phyloP scores from a whole-genome alignment of 1,284 basidiomycete species.

The Neolentinus lepideus region DNA sequence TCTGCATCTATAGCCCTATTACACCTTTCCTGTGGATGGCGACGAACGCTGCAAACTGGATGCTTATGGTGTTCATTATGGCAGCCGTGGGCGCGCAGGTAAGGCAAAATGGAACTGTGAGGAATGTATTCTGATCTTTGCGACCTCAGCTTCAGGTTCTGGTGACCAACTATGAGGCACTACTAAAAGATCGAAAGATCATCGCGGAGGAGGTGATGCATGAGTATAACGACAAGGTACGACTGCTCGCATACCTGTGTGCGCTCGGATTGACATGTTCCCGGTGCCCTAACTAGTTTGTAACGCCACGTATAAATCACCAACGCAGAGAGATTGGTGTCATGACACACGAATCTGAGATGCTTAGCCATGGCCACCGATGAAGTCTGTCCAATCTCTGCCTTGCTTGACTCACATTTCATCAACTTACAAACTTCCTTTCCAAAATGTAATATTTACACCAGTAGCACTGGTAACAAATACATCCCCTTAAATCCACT shows the following conservation, averaged over 20 bases:
- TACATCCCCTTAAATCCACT: not conserved
- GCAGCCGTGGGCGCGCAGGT: slow-evolving; percentile 57
- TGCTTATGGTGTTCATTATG: slow-evolving; percentile 62
- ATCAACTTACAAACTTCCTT: not conserved
- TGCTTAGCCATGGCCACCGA: slow-evolving; percentile 30
- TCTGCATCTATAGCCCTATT: slow-evolving; percentile 71
- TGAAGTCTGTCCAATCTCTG: not conserved
- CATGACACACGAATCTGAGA: slow-evolving; percentile 81
- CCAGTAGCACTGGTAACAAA: not conserved
- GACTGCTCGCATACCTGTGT: slow-evolving; percentile 11
- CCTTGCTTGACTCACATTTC: not conserved
- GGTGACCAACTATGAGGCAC: slow-evolving; percentile 47
- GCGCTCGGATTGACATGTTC: slow-evolving; percentile 5
- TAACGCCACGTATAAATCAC: slow-evolving; percentile 72
- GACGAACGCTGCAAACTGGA: slow-evolving; percentile 67
- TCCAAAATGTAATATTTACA: not conserved
- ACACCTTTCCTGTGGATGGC: slow-evolving; percentile 69
- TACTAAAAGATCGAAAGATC: slow-evolving; percentile 71
- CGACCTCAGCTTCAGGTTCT: slow-evolving; percentile 39
- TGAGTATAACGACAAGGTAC: slow-evolving; percentile 77
- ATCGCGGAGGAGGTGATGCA: slow-evolving; percentile 78
- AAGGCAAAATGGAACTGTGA: slow-evolving; percentile 10
- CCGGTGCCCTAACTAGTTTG: slow-evolving; percentile 46
- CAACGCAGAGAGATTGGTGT: slow-evolving; percentile 69
- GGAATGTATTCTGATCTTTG: not conserved